phyloP scores from a whole-genome alignment of 441 rosid genomes.

The Jatropha multifida region DNA sequence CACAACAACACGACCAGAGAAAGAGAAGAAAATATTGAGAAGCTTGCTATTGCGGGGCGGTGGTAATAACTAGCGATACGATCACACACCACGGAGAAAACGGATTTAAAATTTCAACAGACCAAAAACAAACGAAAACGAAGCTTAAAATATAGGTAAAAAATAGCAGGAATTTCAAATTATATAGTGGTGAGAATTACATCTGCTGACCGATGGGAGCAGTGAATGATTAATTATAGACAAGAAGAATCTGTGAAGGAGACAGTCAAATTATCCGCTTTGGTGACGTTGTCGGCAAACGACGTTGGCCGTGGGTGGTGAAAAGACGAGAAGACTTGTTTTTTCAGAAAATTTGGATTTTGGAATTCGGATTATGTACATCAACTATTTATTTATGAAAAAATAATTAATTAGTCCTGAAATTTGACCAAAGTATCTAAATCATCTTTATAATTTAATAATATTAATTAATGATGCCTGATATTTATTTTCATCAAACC shows the following conservation, averaged over 20 bases:
- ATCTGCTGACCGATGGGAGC: not conserved
- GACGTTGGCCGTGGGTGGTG: not conserved
- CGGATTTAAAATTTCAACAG: too few species aligned
- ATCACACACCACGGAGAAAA: not conserved
- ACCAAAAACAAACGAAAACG: too few species aligned
- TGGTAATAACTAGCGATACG: not conserved
- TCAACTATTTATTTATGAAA: too few species aligned
- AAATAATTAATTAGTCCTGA: too few species aligned
- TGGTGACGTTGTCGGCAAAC: not conserved
- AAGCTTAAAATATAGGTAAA: too few species aligned
- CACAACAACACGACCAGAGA: not conserved
- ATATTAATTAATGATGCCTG: too few species aligned
- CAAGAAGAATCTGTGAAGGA: not conserved
- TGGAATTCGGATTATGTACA: too few species aligned
- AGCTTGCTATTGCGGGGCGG: not conserved
- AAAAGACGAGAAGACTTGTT: not conserved
- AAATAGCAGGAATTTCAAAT: too few species aligned
- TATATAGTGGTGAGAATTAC: not conserved
- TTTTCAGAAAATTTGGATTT: not conserved
- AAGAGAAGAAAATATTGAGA: not conserved
- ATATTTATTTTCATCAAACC: too few species aligned
- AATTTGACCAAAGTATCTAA: too few species aligned
- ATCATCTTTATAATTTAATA: too few species aligned
- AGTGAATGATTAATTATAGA: not conserved
- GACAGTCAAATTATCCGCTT: not conserved